phyloP scores from a whole-genome alignment of 768 basidiomycete genomes.

The Naganishia vaughanmartiniae region DNA sequence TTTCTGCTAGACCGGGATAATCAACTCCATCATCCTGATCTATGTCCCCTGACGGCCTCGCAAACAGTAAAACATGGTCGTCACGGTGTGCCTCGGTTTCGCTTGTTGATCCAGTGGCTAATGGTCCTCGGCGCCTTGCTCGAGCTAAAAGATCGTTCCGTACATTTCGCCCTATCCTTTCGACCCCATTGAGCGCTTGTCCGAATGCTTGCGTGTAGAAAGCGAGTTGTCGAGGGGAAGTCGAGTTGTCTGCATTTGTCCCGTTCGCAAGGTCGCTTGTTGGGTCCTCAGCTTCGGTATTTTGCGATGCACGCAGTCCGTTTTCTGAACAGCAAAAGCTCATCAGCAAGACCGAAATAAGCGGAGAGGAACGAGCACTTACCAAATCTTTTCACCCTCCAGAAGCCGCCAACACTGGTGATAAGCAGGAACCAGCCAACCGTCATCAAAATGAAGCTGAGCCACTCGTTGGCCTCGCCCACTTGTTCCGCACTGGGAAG shows the following conservation, averaged over 20 bases:
- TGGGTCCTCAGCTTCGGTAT: conserved; percentile 16
- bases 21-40: conserved; percentile 29
- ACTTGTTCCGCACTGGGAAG: conserved; percentile 48
- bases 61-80: conserved; percentile 18
- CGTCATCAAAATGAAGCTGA: conserved; percentile 88
- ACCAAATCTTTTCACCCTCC: conserved; percentile 51
- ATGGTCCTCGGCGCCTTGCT: conserved; percentile 18
- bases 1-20: conserved; percentile 22
- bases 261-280: conserved; percentile 23
- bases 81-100: conserved; percentile 13
- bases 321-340: conserved; percentile 18
- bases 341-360: neutral
- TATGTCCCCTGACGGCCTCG: conserved; percentile 15
- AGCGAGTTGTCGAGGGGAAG: conserved; percentile 9
- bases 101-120: neutral
- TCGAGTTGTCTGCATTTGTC: conserved; percentile 10
- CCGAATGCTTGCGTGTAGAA: conserved; percentile 21
- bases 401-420: conserved; percentile 71
- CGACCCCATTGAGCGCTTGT: conserved; percentile 17
- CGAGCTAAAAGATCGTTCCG: conserved; percentile 9
- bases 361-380: neutral
- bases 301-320: conserved; percentile 27
- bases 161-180: neutral
- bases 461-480: conserved; percentile 70
- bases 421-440: conserved; percentile 86